A percentile compares a stretch with the other conserved stretches of the same genome.
Evolutionary conservation across 2,329 filamentous ascomycete genomes (phyloP).

Genomic region (Verticillium longisporum): DNA sequence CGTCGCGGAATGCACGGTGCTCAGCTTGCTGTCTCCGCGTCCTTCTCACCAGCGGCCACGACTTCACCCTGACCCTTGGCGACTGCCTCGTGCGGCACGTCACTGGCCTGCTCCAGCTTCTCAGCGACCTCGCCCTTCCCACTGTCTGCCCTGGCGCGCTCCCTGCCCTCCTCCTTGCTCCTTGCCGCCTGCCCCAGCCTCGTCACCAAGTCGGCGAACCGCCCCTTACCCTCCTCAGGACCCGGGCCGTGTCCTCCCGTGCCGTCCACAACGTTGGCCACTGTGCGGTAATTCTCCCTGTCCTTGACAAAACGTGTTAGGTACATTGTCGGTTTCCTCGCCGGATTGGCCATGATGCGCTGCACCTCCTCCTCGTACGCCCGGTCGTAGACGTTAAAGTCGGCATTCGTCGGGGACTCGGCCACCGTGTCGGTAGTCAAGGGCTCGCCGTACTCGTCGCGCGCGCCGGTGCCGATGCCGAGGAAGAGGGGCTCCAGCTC

Average conservation of each 20-base stretch:
- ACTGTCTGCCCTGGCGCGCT: not conserved
- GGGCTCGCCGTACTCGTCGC: constrained; percentile 34
- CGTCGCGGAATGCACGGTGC: not conserved
- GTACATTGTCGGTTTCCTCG: constrained; percentile 37
- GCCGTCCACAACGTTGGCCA: constrained; percentile 29
- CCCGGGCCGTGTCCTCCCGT: constrained; percentile 10
- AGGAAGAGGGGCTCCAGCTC: constrained; percentile 61
- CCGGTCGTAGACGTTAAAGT: constrained; percentile 81
- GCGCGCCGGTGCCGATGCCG: constrained; percentile 64
- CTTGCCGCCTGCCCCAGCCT: constrained; percentile 1
- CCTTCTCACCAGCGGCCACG: not conserved
- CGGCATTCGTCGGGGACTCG: constrained; percentile 77
- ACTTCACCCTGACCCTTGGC: not conserved
- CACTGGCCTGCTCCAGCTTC: not conserved
- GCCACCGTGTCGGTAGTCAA: constrained; percentile 52
- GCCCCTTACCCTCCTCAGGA: constrained; percentile 1
- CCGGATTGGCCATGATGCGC: constrained; percentile 50
- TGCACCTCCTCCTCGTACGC: constrained; percentile 81
- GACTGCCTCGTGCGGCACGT: not conserved
- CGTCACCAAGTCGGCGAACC: constrained; percentile 9
- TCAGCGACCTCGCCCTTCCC: not conserved
- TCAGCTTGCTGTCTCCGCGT: not conserved
- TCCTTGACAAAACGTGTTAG: constrained; percentile 41
- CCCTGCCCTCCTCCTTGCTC: not conserved
- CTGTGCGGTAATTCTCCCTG: constrained; percentile 29